Evolutionary conservation across 1,139 yeast species (phyloP), one percentile per base, ranked within the genome.

Genomic region (Yamadazyma atmosphaerica): DNA sequence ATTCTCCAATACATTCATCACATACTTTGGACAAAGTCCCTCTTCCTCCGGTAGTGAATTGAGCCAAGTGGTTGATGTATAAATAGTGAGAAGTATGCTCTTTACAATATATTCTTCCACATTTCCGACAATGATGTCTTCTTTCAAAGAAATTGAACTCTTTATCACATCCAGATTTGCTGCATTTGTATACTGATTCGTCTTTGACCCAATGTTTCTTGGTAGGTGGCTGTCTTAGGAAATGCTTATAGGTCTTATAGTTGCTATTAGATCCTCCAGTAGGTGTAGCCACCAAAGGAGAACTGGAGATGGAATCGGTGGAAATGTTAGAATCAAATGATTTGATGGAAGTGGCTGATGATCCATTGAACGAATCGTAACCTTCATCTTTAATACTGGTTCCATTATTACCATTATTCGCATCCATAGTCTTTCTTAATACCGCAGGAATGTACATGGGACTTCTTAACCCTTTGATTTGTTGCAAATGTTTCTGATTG

Each of bases 371-470:
- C 18, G 40, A 41, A 25, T 34, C 41, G 17, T 46, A 44, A 21
- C 45, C 43, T 6, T 39, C 38, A 7, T 33, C 35, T n/a, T 30
- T 19, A 11, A 7, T 16, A 16, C 22, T 14, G 10, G 10, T 27
- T n/a, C n/a, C n/a, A n/a, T n/a, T n/a, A 6, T 32, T 25, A 17
- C 35, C 32, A 18, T 41, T 39, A 19, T 37, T 28, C 7, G n/a
- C 4, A 33, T 31, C 44, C 14, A 44, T 34, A 11, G 72, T 63
- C 53, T 77, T 79, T 23, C 97, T 72, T 39, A 90, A 68, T 5
- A 89, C 98, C 0, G 96, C 96, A 0, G 98, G 97, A 0, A 86
- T 74, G 56, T 88, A 89, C 69, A 89, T 68, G 5, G 97, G 97
- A 51, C 86, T 83, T 53, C 89, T 77, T 41, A 88, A 87, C 18